Conservation (phyloP, 257 asterid genomes). For the Striga asiatica region DNA sequence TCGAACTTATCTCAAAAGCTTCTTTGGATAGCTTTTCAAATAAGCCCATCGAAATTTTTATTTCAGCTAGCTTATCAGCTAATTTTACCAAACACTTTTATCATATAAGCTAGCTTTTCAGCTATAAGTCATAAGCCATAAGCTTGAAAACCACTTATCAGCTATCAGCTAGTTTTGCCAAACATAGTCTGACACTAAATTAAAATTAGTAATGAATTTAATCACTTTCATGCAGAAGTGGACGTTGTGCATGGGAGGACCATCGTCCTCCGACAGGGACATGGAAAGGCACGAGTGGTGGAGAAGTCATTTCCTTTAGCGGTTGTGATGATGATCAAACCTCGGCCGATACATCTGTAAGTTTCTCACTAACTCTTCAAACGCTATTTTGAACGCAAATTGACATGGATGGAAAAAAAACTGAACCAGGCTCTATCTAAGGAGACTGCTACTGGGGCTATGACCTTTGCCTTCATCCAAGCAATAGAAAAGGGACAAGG, state of each 20-base stretch:
- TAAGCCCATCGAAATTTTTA: too few relatives aligned
- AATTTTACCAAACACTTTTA: too few relatives aligned
- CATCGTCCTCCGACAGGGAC: conserved; percentile 87
- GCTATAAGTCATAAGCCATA: too few relatives aligned
- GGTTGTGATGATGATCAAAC: conserved; percentile 95
- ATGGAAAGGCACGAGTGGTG: conserved; percentile 97
- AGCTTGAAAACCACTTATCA: too few relatives aligned
- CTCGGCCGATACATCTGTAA: conserved; percentile 80
- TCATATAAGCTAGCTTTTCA: too few relatives aligned
- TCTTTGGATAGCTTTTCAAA: too few relatives aligned
- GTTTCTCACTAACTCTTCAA: neutral
- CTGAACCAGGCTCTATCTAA: conserved; percentile 65
- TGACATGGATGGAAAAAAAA: neutral
- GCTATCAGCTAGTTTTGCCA: too few relatives aligned
- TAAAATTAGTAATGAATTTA: too few relatives aligned
- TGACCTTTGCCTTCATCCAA: conserved; percentile 93
- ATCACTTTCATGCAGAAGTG: conserved; percentile 45
- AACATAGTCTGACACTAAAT: too few relatives aligned
- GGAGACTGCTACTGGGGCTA: conserved; percentile 91
- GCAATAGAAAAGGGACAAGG: conserved; percentile 72
- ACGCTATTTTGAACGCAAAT: neutral
- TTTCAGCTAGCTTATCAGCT: too few relatives aligned
- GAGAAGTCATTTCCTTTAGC: conserved; percentile 90
- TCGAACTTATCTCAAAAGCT: too few relatives aligned
- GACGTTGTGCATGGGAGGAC: conserved; percentile 80